Base-by-base conservation (phyloP, 768 basidiomycete species). In the Daedaleopsis sinensis region DNA sequence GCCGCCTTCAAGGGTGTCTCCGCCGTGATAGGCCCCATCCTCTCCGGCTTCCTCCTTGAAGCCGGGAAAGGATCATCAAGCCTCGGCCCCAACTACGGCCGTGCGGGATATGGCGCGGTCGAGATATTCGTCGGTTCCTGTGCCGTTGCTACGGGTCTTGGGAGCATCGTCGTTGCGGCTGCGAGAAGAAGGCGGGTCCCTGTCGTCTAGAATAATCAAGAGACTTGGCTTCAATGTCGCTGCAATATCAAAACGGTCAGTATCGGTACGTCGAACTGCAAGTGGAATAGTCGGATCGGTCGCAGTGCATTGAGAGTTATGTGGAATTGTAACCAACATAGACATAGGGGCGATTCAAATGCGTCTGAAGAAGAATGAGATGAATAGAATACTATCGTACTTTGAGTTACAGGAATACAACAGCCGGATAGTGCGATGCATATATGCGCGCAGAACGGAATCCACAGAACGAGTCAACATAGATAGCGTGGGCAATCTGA, bases 41-140 rank as follows among this genome's bases (percentile, higher is more conserved):
- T 69, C 46, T 67, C 68, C 42, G 68, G 68, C 24, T 27, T 69
- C 55, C 62, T 69, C 16, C 60, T 65, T 23, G 66, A 67, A 46
- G 62, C 61, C 5, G 66, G 68, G 27, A 61, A 58, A 42, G 37
- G 59, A 12, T 56, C 67, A 1, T 44, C 57, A 32, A 32, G 27
- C 24, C 24, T 53, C 2, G 58, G 49, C 43, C 43, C 57, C 1
- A 43, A 46, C 6, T 69, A 67, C 50, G 68, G 68, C 1, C 18
- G 44, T 24, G 65, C 60, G 12, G 68, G 68, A 16, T 69, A 67
- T 55, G 64, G 64, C 15, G 54, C 60, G 0, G 62, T 69, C 46
- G 68, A 69, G 55, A 58, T 69, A 27, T 69, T 69, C 57, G 68
- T 69, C 1, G 68, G 68, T 5, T 52, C 59, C 16, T 67, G 65